Conservation (phyloP, 202 grass and related monocot genomes). For the Schoenoplectus triqueter region DNA sequence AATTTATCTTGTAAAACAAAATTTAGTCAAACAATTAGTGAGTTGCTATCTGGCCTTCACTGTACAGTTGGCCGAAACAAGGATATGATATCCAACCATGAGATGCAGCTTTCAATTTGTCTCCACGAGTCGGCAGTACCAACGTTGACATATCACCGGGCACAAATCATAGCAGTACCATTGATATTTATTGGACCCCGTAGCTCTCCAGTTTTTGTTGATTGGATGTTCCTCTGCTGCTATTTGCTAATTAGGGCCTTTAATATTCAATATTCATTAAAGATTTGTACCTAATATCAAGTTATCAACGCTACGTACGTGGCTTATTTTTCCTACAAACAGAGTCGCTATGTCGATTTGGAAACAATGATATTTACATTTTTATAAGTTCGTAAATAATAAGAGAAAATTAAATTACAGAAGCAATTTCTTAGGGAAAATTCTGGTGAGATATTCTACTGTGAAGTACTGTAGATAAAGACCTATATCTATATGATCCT, state of each 20-base stretch:
- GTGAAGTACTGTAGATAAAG: neutral
- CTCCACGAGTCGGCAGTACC: neutral
- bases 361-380: too few species aligned
- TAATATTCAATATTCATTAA: neutral
- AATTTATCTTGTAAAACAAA: neutral
- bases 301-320: too few species aligned
- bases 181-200: neutral
- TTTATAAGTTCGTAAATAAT: neutral
- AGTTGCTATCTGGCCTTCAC: neutral
- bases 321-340: too few species aligned
- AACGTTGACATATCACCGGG: slow-evolving; percentile 6
- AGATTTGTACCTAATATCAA: too few species aligned
- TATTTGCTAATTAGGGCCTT: neutral
- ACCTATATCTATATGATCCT: neutral
- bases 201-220: too few species aligned
- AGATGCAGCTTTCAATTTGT: neutral
- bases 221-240: neutral
- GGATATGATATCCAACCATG: neutral
- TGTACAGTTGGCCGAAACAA: neutral
- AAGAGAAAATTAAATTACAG: neutral
- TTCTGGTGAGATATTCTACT: neutral
- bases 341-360: too few species aligned
- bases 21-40: neutral
- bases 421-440: neutral
- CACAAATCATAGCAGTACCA: neutral